A percentile compares a stretch with the other conserved stretches of the same genome.
These are phyloP conservation scores for Mycena albidolilacea DNA, from an alignment of 768 basidiomycete genomes.

Conservation along the genomic window DNA sequence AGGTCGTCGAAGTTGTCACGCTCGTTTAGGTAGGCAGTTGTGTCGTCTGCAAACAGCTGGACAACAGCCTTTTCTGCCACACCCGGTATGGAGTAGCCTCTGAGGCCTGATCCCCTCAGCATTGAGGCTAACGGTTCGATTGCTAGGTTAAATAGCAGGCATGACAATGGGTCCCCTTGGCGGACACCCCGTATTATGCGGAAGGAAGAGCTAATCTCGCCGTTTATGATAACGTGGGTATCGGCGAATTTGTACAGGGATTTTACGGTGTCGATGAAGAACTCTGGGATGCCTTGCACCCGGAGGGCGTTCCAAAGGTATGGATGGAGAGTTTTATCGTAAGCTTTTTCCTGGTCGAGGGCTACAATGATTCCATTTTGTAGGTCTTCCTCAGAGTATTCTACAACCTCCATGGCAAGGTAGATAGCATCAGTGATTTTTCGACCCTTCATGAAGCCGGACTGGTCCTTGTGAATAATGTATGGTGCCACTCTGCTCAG, in stretches of 20 bases:
- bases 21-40: too few species aligned
- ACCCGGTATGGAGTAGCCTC: too few species aligned
- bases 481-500: background rate
- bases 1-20: too few species aligned
- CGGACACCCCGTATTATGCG: slow-evolving; percentile 42
- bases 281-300: background rate
- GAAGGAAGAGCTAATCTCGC: slow-evolving; percentile 38
- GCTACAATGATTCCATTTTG: slow-evolving; percentile 29
- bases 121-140: too few species aligned
- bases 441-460: slow-evolving; percentile 43
- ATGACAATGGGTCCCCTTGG: slow-evolving; percentile 50
- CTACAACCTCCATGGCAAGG: slow-evolving; percentile 35
- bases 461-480: slow-evolving; percentile 37
- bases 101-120: too few species aligned
- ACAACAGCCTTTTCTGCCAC: too few species aligned
- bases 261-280: slow-evolving; percentile 34
- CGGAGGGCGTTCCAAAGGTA: background rate
- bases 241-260: slow-evolving; percentile 27
- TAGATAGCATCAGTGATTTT: slow-evolving; percentile 40
- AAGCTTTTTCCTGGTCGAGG: too few species aligned
- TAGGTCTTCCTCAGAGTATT: slow-evolving; percentile 23
- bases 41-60: too few species aligned
- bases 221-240: slow-evolving; percentile 45
- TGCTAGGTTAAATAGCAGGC: slow-evolving; percentile 37
- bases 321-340: too few species aligned